phyloP scores from a whole-genome alignment of 2,329 filamentous ascomycete genomes.

The Talaromyces sp. region DNA sequence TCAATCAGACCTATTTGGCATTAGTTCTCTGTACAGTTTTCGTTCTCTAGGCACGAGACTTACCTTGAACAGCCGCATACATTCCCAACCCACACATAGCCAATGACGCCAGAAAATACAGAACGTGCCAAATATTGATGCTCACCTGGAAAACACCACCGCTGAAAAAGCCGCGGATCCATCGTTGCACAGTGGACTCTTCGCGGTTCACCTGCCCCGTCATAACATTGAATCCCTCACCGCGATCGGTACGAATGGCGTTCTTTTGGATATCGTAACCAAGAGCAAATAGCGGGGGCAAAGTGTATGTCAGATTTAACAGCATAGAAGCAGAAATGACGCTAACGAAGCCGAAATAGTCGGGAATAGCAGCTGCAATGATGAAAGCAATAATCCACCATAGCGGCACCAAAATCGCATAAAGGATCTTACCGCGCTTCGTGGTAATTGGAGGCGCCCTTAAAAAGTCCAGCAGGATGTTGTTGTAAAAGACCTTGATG shows the following conservation, averaged over 20 bases:
- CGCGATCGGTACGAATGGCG: slow-evolving; percentile 23
- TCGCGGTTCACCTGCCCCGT: slow-evolving; percentile 22
- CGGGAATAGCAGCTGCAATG: slow-evolving; percentile 44
- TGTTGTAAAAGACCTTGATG: slow-evolving; percentile 45
- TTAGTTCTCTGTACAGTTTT: no score
- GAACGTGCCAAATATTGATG: slow-evolving; percentile 24
- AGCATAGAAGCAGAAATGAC: slow-evolving; percentile 45
- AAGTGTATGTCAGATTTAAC: slow-evolving; percentile 48
- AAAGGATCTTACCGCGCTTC: slow-evolving; percentile 40
- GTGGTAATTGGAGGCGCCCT: slow-evolving; percentile 38
- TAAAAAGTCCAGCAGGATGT: slow-evolving; percentile 42
- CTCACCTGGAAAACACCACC: slow-evolving; percentile 22
- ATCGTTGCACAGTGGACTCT: slow-evolving; percentile 21
- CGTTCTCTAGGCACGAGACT: neutral
- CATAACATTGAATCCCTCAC: slow-evolving; percentile 28
- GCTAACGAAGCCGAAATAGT: slow-evolving; percentile 37
- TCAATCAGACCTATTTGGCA: slow-evolving; percentile 26
- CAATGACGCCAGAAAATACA: slow-evolving; percentile 24
- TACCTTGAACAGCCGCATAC: slow-evolving; percentile 26
- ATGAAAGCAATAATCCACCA: slow-evolving; percentile 47
- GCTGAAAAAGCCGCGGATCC: slow-evolving; percentile 24
- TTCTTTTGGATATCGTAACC: slow-evolving; percentile 28
- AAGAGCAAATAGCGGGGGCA: slow-evolving; percentile 40
- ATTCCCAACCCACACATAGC: slow-evolving; percentile 25
- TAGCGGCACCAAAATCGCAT: slow-evolving; percentile 35